phyloP scores from a whole-genome alignment of 208 protist genomes.

The Lotmaria passim region DNA sequence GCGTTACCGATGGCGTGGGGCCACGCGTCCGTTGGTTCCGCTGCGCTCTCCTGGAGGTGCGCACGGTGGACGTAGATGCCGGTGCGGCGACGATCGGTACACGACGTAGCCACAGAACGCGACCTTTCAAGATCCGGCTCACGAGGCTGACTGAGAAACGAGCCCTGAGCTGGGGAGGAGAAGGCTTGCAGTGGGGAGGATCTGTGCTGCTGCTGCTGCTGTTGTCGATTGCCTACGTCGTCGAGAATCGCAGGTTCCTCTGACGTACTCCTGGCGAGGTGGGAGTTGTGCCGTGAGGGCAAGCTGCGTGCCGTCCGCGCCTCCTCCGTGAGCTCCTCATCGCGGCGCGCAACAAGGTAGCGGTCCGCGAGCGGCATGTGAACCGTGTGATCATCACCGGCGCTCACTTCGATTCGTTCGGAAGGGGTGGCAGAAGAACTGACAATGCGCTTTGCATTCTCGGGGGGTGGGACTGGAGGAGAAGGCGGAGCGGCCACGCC shows the following conservation, averaged over 20 bases:
- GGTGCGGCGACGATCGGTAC: not conserved
- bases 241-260: not conserved
- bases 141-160: not conserved
- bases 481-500: not conserved
- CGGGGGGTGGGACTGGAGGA: not conserved
- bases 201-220: not conserved
- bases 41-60: conserved; percentile 1
- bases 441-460: not conserved
- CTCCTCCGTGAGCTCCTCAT: conserved; percentile 1
- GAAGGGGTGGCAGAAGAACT: not conserved
- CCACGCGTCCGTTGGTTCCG: conserved; percentile 1
- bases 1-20: conserved; percentile 1
- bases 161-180: not conserved
- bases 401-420: conserved; percentile 8
- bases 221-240: not conserved
- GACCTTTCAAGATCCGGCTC: not conserved
- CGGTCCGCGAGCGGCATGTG: conserved; percentile 31
- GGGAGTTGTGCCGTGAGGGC: not conserved
- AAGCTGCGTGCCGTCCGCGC: not conserved
- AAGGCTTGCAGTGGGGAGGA: not conserved
- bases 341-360: conserved; percentile 18
- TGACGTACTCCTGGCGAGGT: not conserved
- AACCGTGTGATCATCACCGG: not conserved
- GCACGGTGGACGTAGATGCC: not conserved
- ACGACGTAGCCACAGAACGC: not conserved